Conservation (phyloP, 495 filamentous ascomycete species). For the Chlorociboria aeruginascens region DNA sequence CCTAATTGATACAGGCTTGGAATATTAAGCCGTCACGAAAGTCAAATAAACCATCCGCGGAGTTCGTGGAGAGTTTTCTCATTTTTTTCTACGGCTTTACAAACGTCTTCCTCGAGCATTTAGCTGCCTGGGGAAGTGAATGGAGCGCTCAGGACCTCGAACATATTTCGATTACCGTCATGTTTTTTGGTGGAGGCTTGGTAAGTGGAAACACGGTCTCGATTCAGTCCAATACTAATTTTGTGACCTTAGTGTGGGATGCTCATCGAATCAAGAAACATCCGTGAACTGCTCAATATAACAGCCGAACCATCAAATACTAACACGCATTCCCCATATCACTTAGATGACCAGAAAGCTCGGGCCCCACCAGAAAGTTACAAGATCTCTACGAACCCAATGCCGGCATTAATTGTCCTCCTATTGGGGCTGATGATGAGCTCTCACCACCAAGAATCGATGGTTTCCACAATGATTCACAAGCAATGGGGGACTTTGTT, state of each 20-base stretch:
- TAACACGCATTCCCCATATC: conserved; percentile 17
- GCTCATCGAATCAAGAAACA: conserved; percentile 69
- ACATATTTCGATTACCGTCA: conserved; percentile 82
- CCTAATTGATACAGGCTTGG: conserved; percentile 48
- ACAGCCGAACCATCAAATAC: conserved; percentile 32
- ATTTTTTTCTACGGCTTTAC: conserved; percentile 83
- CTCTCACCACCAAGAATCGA: conserved; percentile 73
- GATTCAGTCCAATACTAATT: conserved; percentile 6
- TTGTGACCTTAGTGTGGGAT: conserved; percentile 56
- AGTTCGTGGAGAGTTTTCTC: conserved; percentile 78
- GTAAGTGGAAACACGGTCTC: conserved; percentile 33
- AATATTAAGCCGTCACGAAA: conserved; percentile 63
- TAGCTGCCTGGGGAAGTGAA: conserved; percentile 52
- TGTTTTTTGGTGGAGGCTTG: conserved; percentile 93
- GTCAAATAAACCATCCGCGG: conserved; percentile 56
- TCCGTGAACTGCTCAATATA: conserved; percentile 61
- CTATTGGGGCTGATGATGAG: conserved; percentile 91
- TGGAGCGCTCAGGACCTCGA: conserved; percentile 79
- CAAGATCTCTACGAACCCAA: conserved; percentile 71
- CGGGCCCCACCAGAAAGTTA: conserved; percentile 48
- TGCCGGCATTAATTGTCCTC: conserved; percentile 77
- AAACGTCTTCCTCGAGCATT: conserved; percentile 89
- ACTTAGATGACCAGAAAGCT: conserved; percentile 7
- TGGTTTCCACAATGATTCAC: conserved; percentile 86
- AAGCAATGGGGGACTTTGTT: conserved; percentile 88